These are phyloP conservation scores for Suhomyces terraborum DNA, from an alignment of 1,139 yeast species.

Conservation along the genomic window DNA sequence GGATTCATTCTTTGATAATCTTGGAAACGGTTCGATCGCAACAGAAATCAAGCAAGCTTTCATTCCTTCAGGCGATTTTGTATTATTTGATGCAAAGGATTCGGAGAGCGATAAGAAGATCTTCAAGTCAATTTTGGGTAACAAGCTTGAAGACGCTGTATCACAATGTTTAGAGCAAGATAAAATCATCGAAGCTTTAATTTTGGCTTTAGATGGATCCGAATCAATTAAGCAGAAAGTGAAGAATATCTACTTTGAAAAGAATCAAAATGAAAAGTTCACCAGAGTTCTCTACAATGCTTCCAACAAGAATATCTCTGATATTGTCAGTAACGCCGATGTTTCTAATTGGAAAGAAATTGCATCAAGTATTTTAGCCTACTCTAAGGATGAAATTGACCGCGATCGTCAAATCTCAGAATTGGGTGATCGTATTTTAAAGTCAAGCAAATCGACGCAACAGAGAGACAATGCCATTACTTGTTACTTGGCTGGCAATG, in stretches of 20 bases:
- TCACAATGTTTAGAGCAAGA: slow-evolving; percentile 64
- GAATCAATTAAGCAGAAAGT: slow-evolving; percentile 64
- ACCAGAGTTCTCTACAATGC: slow-evolving; percentile 75
- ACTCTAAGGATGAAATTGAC: slow-evolving; percentile 45
- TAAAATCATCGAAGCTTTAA: slow-evolving; percentile 73
- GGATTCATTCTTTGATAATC: slow-evolving; percentile 51
- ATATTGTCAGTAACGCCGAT: slow-evolving; percentile 76
- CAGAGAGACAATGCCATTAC: slow-evolving; percentile 72
- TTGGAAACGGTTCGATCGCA: slow-evolving; percentile 32
- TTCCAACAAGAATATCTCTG: slow-evolving; percentile 61
- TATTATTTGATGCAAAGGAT: slow-evolving; percentile 28
- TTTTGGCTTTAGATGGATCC: slow-evolving; percentile 75
- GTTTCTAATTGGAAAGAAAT: slow-evolving; percentile 82
- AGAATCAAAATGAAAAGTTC: slow-evolving; percentile 56
- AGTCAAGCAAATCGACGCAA: slow-evolving; percentile 24
- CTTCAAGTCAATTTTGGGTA: slow-evolving; percentile 59
- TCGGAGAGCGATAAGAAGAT: slow-evolving; percentile 45
- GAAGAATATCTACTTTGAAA: slow-evolving; percentile 66
- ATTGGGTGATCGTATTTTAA: slow-evolving; percentile 66
- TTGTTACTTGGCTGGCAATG: slow-evolving; percentile 80
- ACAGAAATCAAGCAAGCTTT: slow-evolving; percentile 23
- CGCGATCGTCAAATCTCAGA: slow-evolving; percentile 59
- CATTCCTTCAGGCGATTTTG: slow-evolving; percentile 51
- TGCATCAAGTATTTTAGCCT: slow-evolving; percentile 68
- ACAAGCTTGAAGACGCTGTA: slow-evolving; percentile 70